Evolutionary conservation across 1,284 basidiomycete species (phyloP).

Genomic region (Lignosus rhinocerotis): DNA sequence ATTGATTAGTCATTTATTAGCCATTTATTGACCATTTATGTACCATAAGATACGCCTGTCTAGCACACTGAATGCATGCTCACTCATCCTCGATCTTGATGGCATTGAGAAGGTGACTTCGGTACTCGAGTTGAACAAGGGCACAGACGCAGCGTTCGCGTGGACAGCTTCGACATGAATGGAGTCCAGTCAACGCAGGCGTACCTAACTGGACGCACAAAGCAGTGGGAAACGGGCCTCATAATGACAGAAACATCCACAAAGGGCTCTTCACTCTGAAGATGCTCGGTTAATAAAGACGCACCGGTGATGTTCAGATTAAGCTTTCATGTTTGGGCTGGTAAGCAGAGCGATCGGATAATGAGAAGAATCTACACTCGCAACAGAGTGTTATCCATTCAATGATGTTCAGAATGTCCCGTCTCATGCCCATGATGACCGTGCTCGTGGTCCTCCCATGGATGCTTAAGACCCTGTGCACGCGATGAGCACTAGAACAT

Average conservation of each 20-base stretch:
- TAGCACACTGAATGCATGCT: not conserved
- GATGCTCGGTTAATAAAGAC: not conserved
- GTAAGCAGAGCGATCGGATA: not conserved
- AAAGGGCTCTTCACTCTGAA: not conserved
- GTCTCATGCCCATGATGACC: conserved; percentile 47
- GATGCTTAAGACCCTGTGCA: conserved; percentile 53
- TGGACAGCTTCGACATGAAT: too few relatives aligned
- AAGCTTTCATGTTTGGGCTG: not conserved
- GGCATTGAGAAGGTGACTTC: not conserved
- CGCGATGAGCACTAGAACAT: conserved; percentile 14
- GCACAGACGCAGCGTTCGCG: too few relatives aligned
- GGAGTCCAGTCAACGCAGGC: too few relatives aligned
- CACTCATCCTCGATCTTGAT: not conserved
- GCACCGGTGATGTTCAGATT: not conserved
- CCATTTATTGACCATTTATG: too few relatives aligned
- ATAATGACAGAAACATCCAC: not conserved
- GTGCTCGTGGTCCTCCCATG: conserved; percentile 58
- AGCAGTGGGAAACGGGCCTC: not conserved
- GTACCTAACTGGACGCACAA: not conserved
- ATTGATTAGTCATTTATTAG: not conserved
- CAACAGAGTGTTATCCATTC: conserved; percentile 1
- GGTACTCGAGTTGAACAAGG: not conserved
- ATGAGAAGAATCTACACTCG: not conserved
- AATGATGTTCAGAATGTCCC: conserved; percentile 43
- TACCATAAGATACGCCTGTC: conserved; percentile 1